These are phyloP conservation scores for Saturnispora sanitii DNA, from an alignment of 805 yeast genomes.

Conservation along the genomic window DNA sequence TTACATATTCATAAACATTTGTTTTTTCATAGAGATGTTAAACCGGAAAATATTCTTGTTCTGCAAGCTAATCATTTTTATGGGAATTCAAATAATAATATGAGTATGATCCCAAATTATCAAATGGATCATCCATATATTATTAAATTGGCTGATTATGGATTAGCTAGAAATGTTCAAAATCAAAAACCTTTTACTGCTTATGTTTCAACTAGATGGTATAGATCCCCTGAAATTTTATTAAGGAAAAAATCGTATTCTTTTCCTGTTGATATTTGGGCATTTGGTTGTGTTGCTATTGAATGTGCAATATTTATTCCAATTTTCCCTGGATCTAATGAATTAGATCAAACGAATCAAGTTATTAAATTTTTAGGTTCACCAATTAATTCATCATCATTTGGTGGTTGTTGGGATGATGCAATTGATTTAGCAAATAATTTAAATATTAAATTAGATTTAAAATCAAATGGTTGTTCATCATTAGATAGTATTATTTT, in stretches of 20 bases:
- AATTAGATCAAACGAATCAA: slow-evolving; percentile 67
- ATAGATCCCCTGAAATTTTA: slow-evolving; percentile 72
- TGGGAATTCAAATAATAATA: slow-evolving; percentile 29
- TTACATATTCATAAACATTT: slow-evolving; percentile 66
- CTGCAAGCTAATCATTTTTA: slow-evolving; percentile 47
- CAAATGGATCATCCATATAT: slow-evolving; percentile 39
- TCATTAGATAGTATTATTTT: slow-evolving; percentile 37
- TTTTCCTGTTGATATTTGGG: slow-evolving; percentile 75
- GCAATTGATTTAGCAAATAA: slow-evolving; percentile 43
- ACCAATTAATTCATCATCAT: slow-evolving; percentile 42
- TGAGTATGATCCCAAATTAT: slow-evolving; percentile 38
- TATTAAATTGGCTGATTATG: slow-evolving; percentile 73
- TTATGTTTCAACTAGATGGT: slow-evolving; percentile 81
- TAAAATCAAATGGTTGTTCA: slow-evolving; percentile 36
- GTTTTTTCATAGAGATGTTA: slow-evolving; percentile 81
- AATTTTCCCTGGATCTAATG: slow-evolving; percentile 74
- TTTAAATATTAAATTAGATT: slow-evolving; percentile 18
- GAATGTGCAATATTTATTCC: slow-evolving; percentile 69
- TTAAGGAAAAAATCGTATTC: slow-evolving; percentile 54
- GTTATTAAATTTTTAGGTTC: slow-evolving; percentile 64
- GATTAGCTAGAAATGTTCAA: slow-evolving; percentile 54
- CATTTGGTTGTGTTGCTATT: slow-evolving; percentile 70
- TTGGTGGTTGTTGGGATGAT: slow-evolving; percentile 70
- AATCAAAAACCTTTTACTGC: slow-evolving; percentile 54
- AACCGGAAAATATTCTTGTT: slow-evolving; percentile 85